Conservation (phyloP, 2,329 filamentous ascomycete genomes). For the Trichophyton equinum region DNA sequence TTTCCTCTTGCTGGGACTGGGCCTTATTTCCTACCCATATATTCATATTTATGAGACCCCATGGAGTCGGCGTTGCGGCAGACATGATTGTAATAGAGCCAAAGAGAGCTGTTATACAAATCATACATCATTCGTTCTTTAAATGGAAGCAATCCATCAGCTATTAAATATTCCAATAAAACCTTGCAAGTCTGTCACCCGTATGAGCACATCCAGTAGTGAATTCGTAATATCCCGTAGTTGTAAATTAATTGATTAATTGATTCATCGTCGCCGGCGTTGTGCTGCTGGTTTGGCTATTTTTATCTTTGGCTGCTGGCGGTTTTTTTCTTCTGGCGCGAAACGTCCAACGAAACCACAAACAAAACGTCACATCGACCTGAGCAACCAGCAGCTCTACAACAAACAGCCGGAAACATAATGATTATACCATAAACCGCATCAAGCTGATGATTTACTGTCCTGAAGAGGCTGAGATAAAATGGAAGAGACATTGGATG, state of each 20-base stretch:
- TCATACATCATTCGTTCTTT: background rate
- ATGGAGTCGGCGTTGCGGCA: conserved; percentile 1
- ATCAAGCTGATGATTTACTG: background rate
- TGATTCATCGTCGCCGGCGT: no score
- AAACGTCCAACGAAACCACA: background rate
- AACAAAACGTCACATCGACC: background rate
- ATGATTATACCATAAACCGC: background rate
- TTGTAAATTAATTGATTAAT: no score
- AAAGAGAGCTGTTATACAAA: background rate
- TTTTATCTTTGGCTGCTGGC: no score
- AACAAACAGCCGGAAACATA: background rate
- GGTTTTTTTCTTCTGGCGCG: no score
- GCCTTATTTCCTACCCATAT: background rate
- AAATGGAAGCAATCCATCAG: background rate
- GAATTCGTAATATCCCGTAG: no score
- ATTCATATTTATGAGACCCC: background rate
- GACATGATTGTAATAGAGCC: background rate
- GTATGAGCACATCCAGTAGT: background rate
- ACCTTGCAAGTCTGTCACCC: background rate
- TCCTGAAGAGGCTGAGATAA: conserved; percentile 17
- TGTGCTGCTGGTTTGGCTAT: no score
- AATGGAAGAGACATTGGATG: conserved; percentile 49
- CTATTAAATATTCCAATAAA: background rate
- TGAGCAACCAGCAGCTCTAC: background rate
- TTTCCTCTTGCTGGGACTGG: background rate